A percentile compares a stretch with the other conserved stretches of the same genome.
Evolutionary conservation across 331 rosid species (phyloP).

Genomic region (Malus hybrid): DNA sequence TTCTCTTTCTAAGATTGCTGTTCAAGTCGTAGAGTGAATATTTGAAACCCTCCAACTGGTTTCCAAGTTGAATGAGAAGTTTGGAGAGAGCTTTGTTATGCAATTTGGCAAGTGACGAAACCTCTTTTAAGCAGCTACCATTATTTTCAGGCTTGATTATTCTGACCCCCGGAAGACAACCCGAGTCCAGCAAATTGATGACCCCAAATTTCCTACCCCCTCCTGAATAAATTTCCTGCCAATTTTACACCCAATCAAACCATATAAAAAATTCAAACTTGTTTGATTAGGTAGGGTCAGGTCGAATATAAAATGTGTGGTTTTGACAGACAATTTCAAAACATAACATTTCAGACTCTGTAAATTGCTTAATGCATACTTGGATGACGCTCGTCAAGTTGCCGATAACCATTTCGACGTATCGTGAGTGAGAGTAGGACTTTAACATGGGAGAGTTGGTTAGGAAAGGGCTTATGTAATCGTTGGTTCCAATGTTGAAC

Average conservation of each 20-base stretch:
- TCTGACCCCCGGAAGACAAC: slow-evolving; percentile 72
- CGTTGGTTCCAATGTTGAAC: slow-evolving; percentile 71
- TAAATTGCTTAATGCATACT: slow-evolving; percentile 22
- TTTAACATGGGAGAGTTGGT: slow-evolving; percentile 41
- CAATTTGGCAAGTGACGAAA: slow-evolving; percentile 29
- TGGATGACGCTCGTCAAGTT: slow-evolving; percentile 55
- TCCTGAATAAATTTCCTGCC: slow-evolving; percentile 50
- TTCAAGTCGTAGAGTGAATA: slow-evolving; percentile 61
- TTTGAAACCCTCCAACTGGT: slow-evolving; percentile 49
- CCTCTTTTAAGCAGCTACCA: slow-evolving; percentile 48
- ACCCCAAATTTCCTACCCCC: slow-evolving; percentile 86
- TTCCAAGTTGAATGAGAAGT: slow-evolving; percentile 31
- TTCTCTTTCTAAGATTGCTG: slow-evolving; percentile 31
- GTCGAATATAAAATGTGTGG: background rate
- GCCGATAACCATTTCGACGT: slow-evolving; percentile 56
- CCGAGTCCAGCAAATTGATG: slow-evolving; percentile 47
- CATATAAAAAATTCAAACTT: background rate
- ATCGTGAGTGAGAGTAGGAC: slow-evolving; percentile 43
- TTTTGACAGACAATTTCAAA: background rate
- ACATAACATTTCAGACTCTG: background rate
- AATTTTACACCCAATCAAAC: background rate
- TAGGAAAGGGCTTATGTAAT: slow-evolving; percentile 51
- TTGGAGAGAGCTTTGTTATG: slow-evolving; percentile 51
- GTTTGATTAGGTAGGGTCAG: background rate
- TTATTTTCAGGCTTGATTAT: slow-evolving; percentile 23